Base-by-base conservation (phyloP, 2,329 filamentous ascomycete species). In the Acrocalymma vagum region DNA sequence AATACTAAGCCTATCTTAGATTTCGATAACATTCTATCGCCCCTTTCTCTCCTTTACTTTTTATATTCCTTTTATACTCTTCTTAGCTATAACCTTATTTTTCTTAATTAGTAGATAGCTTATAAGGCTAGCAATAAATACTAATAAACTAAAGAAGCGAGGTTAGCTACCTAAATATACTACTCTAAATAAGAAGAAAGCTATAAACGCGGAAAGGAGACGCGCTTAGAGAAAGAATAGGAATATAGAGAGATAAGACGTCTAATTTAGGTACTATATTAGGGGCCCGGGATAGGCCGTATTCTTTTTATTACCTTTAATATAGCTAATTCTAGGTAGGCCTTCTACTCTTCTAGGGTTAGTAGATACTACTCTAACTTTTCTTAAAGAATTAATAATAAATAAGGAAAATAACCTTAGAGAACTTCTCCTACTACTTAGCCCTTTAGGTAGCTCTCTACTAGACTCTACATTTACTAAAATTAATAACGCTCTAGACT, bases 141-240 rank as follows among this genome's bases (percentile, higher is more conserved):
- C 15, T 8, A 17, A 17, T n/a, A 17, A 15, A 31, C 15, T 18
- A 7, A 31, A 18, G 17, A 31, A 31, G 15, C 29, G 15, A 20
- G 29, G 29, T 17, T 16, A 16, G 17, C 29, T 17, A 17, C n/a
- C 29, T 16, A 31, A 31, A 16, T 31, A 31, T 18, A 17, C 6
- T 31, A 17, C 29, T 31, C 14, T 17, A 31, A 20, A 31, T n/a
- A 17, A 31, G 29, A 31, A 31, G 17, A 31, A 31, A 17, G 29
- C 29, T 16, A 17, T 17, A 17, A 31, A 31, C 16, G 29, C 29
- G 17, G 11, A 31, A 11, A 31, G 29, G 20, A 13, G 29, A 31
- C 17, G 29, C 17, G 17, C 26, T 28, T 17, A 31, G 13, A 31
- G 29, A 31, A 11, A 31, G 16, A 16, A 16, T 16, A 17, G 20